Evolutionary conservation across 805 yeast genomes (phyloP).

Genomic region (Kodamaea laetipori): DNA sequence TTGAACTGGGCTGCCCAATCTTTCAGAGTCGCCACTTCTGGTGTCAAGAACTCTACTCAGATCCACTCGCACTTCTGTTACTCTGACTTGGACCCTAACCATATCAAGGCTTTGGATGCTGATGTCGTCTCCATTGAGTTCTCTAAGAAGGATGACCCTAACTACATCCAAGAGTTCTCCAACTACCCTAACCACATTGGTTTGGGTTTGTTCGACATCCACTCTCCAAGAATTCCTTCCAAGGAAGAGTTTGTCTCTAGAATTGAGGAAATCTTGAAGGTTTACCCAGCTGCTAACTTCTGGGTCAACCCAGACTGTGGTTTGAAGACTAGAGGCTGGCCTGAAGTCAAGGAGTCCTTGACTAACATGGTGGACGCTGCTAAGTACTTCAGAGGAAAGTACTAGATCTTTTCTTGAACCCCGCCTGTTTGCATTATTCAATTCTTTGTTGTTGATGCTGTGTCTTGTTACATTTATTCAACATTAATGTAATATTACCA

Average conservation of each 20-base stretch:
- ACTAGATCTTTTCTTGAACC: slow-evolving; percentile 24
- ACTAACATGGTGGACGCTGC: slow-evolving; percentile 99
- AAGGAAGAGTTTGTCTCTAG: slow-evolving; percentile 93
- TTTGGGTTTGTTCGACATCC: slow-evolving; percentile 98
- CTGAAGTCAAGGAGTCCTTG: slow-evolving; percentile 91
- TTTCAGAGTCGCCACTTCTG: slow-evolving; percentile 99
- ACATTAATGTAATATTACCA: slow-evolving; percentile 47
- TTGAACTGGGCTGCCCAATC: slow-evolving; percentile 99
- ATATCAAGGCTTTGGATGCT: slow-evolving; percentile 98
- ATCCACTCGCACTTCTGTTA: slow-evolving; percentile 99
- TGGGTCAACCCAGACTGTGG: slow-evolving; percentile 99
- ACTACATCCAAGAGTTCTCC: slow-evolving; percentile 96
- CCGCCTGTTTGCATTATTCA: slow-evolving; percentile 37
- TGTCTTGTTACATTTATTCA: slow-evolving; percentile 48
- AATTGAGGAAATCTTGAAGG: slow-evolving; percentile 91
- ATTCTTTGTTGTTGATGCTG: slow-evolving; percentile 44
- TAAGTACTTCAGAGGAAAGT: slow-evolving; percentile 70
- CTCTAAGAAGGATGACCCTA: slow-evolving; percentile 99
- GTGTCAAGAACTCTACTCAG: slow-evolving; percentile 93
- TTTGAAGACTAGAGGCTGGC: slow-evolving; percentile 99
- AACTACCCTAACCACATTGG: slow-evolving; percentile 99
- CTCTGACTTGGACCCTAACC: slow-evolving; percentile 99
- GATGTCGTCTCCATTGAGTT: slow-evolving; percentile 99
- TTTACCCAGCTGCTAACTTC: slow-evolving; percentile 96
- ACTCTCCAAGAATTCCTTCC: slow-evolving; percentile 99